These are phyloP conservation scores for Trametes polyzona DNA, from an alignment of 1,284 basidiomycete species.

Conservation along the genomic window DNA sequence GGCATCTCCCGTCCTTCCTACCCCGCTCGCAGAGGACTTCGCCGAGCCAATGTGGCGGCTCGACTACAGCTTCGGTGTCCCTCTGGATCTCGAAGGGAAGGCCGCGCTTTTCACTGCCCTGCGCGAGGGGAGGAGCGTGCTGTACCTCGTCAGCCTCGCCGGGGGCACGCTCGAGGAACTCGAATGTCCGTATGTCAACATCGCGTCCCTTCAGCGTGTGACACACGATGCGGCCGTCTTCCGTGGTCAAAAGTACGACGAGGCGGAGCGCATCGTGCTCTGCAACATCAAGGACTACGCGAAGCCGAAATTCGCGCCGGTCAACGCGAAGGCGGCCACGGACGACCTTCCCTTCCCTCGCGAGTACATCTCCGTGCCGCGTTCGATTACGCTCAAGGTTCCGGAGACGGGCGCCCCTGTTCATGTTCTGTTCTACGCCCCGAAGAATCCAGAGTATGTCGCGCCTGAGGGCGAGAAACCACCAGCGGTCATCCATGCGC, in stretches of 20 bases:
- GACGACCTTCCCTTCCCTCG: conserved; percentile 31
- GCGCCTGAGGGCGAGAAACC: conserved; percentile 57
- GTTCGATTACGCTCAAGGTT: conserved; percentile 46
- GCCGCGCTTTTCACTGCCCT: conserved; percentile 51
- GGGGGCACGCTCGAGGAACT: conserved; percentile 37
- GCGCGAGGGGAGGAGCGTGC: conserved; percentile 50
- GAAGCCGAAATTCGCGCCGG: conserved; percentile 33
- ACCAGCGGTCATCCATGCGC: conserved; percentile 63
- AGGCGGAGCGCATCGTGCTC: conserved; percentile 43
- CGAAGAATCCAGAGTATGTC: conserved; percentile 62
- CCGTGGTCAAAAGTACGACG: conserved; percentile 47
- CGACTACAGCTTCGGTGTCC: conserved; percentile 52
- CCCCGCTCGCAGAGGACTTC: conserved; percentile 61
- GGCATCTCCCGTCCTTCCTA: conserved; percentile 47
- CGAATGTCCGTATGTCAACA: conserved; percentile 51
- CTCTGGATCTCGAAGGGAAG: conserved; percentile 48
- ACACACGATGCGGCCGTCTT: conserved; percentile 46
- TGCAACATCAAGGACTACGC: conserved; percentile 36
- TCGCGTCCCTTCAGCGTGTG: conserved; percentile 46
- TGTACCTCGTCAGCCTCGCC: conserved; percentile 52
- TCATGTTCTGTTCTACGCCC: conserved; percentile 65
- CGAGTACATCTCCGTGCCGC: conserved; percentile 48
- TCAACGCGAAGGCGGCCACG: conserved; percentile 34
- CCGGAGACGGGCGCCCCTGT: conserved; percentile 44
- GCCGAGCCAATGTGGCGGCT: conserved; percentile 60